These are phyloP conservation scores for Coprinopsis strossmayeri DNA, from an alignment of 768 basidiomycete genomes.

Conservation along the genomic window DNA sequence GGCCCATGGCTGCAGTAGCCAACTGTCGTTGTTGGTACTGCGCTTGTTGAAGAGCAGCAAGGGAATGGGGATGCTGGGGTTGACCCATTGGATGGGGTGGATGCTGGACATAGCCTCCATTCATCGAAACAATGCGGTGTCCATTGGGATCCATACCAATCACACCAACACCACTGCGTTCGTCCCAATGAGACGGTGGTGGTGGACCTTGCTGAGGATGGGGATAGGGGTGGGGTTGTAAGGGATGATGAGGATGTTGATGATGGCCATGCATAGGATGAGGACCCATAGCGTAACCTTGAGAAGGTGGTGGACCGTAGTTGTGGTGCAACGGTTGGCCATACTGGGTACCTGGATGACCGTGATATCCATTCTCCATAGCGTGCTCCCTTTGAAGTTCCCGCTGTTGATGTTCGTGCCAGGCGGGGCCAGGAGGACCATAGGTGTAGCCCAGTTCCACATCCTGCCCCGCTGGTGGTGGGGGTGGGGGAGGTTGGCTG, in stretches of 20 bases:
- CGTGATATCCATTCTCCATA: constrained; percentile 7
- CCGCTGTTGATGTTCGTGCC: constrained; percentile 4
- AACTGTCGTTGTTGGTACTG: constrained; percentile 3
- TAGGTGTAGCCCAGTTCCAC: constrained; percentile 14
- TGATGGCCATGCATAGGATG: constrained; percentile 7
- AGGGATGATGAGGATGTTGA: constrained; percentile 5
- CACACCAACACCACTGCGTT: neutral
- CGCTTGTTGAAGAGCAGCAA: constrained; percentile 6
- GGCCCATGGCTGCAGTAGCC: neutral
- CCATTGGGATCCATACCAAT: neutral
- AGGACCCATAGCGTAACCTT: neutral
- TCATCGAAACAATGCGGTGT: neutral
- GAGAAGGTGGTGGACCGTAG: neutral
- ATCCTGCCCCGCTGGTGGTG: constrained; percentile 10
- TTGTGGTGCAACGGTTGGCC: neutral
- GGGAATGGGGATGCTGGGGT: constrained; percentile 4
- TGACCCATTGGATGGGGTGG: neutral
- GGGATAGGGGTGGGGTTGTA: constrained; percentile 3
- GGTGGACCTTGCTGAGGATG: constrained; percentile 6
- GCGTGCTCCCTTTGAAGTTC: neutral
- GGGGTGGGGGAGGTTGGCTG: constrained; percentile 2
- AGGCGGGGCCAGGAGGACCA: constrained; percentile 2
- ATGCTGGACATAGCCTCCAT: neutral
- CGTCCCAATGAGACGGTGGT: neutral
- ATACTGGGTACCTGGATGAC: neutral